These are phyloP conservation scores for Penicillium concentricum DNA, from an alignment of 2,329 filamentous ascomycete species.

Conservation along the genomic window DNA sequence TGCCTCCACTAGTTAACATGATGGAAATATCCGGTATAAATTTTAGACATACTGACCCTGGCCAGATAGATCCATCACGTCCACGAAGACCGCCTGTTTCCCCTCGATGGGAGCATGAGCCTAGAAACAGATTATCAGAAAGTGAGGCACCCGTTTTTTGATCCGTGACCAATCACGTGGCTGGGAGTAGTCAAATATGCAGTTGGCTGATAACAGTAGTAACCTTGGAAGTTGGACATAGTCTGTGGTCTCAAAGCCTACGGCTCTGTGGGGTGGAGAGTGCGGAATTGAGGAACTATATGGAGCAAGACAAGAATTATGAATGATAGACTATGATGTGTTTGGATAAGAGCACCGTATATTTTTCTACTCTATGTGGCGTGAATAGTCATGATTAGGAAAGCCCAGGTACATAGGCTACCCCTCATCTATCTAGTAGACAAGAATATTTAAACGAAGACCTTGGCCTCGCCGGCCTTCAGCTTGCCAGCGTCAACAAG, in stretches of 20 bases:
- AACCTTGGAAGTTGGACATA: background rate
- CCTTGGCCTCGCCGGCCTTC: conserved; percentile 78
- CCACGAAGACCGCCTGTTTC: background rate
- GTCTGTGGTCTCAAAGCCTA: background rate
- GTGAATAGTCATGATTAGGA: conserved; percentile 15
- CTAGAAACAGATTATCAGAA: background rate
- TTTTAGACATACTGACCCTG: background rate
- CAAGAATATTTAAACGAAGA: conserved; percentile 32
- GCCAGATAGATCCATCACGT: background rate
- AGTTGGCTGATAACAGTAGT: background rate
- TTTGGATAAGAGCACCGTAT: background rate
- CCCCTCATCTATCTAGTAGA: conserved; percentile 7
- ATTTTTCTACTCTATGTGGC: conserved; percentile 18
- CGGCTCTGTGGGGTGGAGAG: background rate
- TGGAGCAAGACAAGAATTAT: background rate
- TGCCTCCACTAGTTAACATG: background rate
- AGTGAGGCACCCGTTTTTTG: background rate
- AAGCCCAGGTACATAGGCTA: background rate
- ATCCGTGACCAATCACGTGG: background rate
- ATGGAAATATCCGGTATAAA: no score
- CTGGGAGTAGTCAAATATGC: background rate
- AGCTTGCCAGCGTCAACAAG: conserved; percentile 80
- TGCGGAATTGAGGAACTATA: background rate
- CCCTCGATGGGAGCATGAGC: background rate
- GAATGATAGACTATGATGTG: background rate